Conservation (phyloP, 176 grass and related monocot genomes). For the Ensete glaucum region DNA sequence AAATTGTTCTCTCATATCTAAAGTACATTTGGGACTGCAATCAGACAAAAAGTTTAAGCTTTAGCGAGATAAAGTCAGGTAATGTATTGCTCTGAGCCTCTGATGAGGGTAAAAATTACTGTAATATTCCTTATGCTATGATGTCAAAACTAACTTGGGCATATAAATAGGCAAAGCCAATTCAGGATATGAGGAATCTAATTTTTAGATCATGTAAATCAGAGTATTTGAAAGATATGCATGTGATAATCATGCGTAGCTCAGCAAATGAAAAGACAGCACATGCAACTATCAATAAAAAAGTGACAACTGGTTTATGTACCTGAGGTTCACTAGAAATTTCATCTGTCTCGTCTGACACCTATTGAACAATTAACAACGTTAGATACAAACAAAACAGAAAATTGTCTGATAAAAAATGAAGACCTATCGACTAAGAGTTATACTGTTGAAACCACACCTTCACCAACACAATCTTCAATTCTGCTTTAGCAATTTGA, state of each 20-base stretch:
- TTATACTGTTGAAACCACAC: neutral
- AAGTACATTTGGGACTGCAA: no score
- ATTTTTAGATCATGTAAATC: no score
- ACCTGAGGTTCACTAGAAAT: constrained; percentile 10
- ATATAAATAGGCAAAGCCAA: no score
- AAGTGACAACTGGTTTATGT: neutral
- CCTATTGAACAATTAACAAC: constrained; percentile 1
- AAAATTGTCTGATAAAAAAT: neutral
- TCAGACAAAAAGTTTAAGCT: no score
- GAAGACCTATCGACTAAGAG: neutral
- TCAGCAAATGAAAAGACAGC: neutral
- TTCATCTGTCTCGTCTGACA: neutral
- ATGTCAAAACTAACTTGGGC: no score
- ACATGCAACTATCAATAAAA: neutral
- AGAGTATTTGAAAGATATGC: no score
- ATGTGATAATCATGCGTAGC: neutral
- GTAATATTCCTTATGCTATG: no score
- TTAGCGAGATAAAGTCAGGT: no score
- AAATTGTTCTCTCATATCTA: no score
- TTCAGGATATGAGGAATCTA: no score
- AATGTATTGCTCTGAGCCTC: no score
- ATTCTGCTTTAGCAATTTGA: neutral
- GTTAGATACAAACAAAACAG: neutral
- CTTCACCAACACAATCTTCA: neutral
- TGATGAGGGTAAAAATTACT: no score